phyloP scores from a whole-genome alignment of 2,329 filamentous ascomycete species.

The Ceratocystis albifundus region DNA sequence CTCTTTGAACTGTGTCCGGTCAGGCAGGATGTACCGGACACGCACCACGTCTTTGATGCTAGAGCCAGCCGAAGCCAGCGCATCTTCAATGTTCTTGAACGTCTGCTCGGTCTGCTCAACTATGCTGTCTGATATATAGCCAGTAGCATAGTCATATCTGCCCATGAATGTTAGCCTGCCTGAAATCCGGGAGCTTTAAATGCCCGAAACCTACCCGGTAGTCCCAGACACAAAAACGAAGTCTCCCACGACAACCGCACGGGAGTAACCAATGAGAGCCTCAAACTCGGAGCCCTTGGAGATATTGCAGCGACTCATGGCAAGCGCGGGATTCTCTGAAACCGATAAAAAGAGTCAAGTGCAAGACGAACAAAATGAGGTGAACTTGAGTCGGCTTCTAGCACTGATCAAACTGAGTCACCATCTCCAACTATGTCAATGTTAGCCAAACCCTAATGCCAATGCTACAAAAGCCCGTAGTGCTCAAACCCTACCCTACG shows the following conservation, averaged over 20 bases:
- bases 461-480: no score
- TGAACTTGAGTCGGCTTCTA: neutral
- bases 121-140: slow-evolving; percentile 36
- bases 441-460: no score
- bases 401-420: no score
- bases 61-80: slow-evolving; percentile 36
- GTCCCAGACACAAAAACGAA: slow-evolving; percentile 45
- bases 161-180: neutral
- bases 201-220: slow-evolving; percentile 35
- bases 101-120: slow-evolving; percentile 41
- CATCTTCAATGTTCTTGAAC: slow-evolving; percentile 37
- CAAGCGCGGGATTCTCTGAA: neutral
- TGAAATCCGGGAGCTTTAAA: neutral
- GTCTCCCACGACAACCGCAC: slow-evolving; percentile 41
- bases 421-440: no score
- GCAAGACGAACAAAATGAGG: neutral
- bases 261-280: slow-evolving; percentile 43
- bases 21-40: slow-evolving; percentile 42
- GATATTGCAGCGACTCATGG: slow-evolving; percentile 27
- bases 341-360: neutral
- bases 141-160: slow-evolving; percentile 42
- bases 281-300: slow-evolving; percentile 43
- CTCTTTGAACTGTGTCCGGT: slow-evolving; percentile 37
- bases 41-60: slow-evolving; percentile 39
- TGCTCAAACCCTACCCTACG: no score